Conservation (phyloP, 2,329 filamentous ascomycete species). For the Westerdykella aurantiaca region DNA sequence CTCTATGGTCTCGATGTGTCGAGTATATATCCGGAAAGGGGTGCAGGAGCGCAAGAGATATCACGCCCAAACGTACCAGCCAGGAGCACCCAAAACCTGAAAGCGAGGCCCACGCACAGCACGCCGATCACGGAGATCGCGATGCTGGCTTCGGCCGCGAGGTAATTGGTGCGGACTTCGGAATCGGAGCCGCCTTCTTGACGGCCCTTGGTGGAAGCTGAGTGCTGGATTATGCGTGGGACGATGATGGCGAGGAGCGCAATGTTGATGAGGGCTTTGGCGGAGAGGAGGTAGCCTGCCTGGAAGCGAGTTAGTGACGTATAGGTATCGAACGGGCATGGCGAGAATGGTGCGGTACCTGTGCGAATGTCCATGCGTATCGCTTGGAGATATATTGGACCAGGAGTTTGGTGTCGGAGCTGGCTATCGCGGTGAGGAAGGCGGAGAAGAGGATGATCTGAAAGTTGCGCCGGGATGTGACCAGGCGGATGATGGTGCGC, state of each 20-base stretch:
- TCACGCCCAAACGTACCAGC: slow-evolving; percentile 12
- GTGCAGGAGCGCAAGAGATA: neutral
- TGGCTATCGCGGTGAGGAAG: slow-evolving; percentile 34
- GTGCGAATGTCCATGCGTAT: slow-evolving; percentile 35
- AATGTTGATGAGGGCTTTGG: slow-evolving; percentile 35
- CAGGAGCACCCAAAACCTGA: slow-evolving; percentile 29
- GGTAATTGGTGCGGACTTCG: slow-evolving; percentile 26
- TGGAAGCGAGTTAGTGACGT: slow-evolving; percentile 1
- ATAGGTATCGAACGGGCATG: neutral
- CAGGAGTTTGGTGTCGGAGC: slow-evolving; percentile 35
- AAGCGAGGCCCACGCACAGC: slow-evolving; percentile 27
- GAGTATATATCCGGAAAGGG: neutral
- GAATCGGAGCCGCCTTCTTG: slow-evolving; percentile 4
- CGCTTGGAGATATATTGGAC: slow-evolving; percentile 37
- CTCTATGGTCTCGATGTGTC: too few species aligned
- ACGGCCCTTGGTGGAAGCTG: slow-evolving; percentile 15
- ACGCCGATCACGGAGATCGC: slow-evolving; percentile 31
- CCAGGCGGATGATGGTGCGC: slow-evolving; percentile 12
- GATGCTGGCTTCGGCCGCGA: slow-evolving; percentile 29
- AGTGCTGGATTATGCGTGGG: slow-evolving; percentile 27
- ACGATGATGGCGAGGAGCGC: slow-evolving; percentile 29
- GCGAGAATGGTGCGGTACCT: slow-evolving; percentile 10
- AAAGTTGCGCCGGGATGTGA: slow-evolving; percentile 28
- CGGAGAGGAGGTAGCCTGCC: slow-evolving; percentile 35
- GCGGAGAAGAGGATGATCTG: slow-evolving; percentile 30